Percentiles rank a stretch among this genome's conserved stretches.
Conservation (phyloP, 1,139 yeast species). For the Sugiyamaella paludigena region DNA sequence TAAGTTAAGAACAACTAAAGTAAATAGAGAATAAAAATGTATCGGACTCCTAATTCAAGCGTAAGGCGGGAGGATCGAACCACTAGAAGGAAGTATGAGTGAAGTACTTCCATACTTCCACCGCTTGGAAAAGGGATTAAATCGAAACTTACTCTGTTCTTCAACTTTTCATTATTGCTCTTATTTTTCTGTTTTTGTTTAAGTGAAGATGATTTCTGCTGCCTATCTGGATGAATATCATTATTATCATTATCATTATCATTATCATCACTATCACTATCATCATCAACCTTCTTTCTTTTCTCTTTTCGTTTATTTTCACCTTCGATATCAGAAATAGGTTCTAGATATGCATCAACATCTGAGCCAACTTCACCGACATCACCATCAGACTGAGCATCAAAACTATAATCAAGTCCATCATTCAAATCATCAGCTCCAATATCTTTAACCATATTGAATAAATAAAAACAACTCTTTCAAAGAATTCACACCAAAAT, state of each 20-base stretch:
- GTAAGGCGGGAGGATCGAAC: too few relatives aligned
- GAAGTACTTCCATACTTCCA: too few relatives aligned
- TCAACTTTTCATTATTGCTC: constrained; percentile 23
- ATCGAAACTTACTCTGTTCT: constrained; percentile 9
- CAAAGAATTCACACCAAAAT: too few relatives aligned
- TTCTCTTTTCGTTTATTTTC: constrained; percentile 23
- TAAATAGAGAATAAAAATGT: too few relatives aligned
- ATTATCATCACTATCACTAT: constrained; percentile 18
- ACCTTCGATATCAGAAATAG: constrained; percentile 23
- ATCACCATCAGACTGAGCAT: constrained; percentile 39
- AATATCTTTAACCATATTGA: constrained; percentile 6
- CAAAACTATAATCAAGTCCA: constrained; percentile 58
- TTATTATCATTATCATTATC: constrained; percentile 18
- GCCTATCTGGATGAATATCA: constrained; percentile 10
- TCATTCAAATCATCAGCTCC: constrained; percentile 61
- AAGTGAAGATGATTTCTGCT: constrained; percentile 1
- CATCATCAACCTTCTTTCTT: constrained; percentile 16
- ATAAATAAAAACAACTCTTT: too few relatives aligned
- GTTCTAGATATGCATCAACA: constrained; percentile 27
- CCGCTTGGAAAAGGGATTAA: too few relatives aligned
- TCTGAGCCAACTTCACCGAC: constrained; percentile 38
- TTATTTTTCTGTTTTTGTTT: constrained; percentile 21
- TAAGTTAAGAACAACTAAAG: too few relatives aligned
- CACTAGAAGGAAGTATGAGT: too few relatives aligned
- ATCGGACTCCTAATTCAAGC: too few relatives aligned